Evolutionary conservation across 805 yeast species (phyloP), one percentile per base, ranked within the genome.

Genomic region (Candida nanaspora): DNA sequence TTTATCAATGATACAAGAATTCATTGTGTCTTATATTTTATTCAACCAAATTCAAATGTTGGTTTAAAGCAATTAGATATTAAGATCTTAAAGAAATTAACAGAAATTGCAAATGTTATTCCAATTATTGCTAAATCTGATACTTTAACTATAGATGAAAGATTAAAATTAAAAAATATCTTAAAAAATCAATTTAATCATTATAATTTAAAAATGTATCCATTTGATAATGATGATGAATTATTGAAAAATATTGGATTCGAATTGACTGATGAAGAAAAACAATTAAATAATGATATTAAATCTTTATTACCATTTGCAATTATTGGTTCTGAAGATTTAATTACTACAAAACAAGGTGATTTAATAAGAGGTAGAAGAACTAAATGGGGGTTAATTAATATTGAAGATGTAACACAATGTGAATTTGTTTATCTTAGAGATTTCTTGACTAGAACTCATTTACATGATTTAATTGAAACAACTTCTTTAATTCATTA

Each of bases 61-160:
- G 93, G 93, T n/a, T 78, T 91, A 56, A 81, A 81, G 52, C 79
- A 83, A 29, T 70, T 93, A 51, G 98, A 91, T 62, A 68, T 87
- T 35, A 79, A 80, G 41, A 91, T 89, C 16, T 74, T 91, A 56
- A 84, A 78, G 60, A 86, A 85, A 65, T 72, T 91, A 46, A 73
- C 88, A 29, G 97, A 91, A 61, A 83, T 88, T 50, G 85, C 93
- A 45, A 91, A 91, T 59, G 96, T 91, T 39, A 85, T 93, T 40
- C 98, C 98, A 35, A 81, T 91, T 35, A 93, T 91, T 63, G 96
- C 96, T 46, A 91, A 93, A 67, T 74, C 94, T 23, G 98, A 91
- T 65, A 73, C 94, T 20, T 71, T 91, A 58, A 93, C 98, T 18
- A 62, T 85, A 43, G 83, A 80, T 39, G 98, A 91, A 69, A 80